Base-by-base conservation (phyloP, 441 rosid species). In the Adansonia madagascariensis region DNA sequence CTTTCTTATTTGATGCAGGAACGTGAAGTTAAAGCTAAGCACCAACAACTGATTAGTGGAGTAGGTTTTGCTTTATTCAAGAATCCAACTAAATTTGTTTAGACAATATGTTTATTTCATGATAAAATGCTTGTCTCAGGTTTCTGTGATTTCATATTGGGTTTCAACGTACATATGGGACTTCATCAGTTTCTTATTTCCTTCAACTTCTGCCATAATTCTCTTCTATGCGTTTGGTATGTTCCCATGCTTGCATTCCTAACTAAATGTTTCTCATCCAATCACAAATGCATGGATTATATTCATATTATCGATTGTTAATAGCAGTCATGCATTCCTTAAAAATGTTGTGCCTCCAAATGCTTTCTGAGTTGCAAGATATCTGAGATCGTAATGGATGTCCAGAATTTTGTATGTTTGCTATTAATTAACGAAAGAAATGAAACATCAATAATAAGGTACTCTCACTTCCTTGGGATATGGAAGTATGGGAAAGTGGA, bases 11-110 rank as follows among this genome's bases (percentile, higher is more conserved):
- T 81, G 74, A 67, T 84, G 81, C 86, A 96, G 99, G 98, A 96
- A 82, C 95, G 94, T 35, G 99, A 96, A 83, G 97, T 96, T 79
- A 96, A 92, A 88, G 99, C 99, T 68, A 96, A 96, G 84, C 97
- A 92, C 81, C 99, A 96, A 71, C 98, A 96, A 75, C 86, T 96
- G 80, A 94, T 96, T 76, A 94, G 98, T 75, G 99, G 99, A 90
- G 98, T 94, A 96, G 55, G 83, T 73, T 84, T 70, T 78, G 73
- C 78, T 55, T 20, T 39, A 41, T n/a, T 20, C 67, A 14, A 52
- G 76, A 73, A 52, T 55, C 50, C 67, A 75, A 56, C 80, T 82
- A 63, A 67, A 68, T 86, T 52, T 77, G 24, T 46, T 79, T 59
- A 46, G 17, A 14, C 7, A 7, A 39, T 31, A 27, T 18, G 59